Base-by-base conservation (phyloP, 768 basidiomycete species). In the Asterophora parasitica region DNA sequence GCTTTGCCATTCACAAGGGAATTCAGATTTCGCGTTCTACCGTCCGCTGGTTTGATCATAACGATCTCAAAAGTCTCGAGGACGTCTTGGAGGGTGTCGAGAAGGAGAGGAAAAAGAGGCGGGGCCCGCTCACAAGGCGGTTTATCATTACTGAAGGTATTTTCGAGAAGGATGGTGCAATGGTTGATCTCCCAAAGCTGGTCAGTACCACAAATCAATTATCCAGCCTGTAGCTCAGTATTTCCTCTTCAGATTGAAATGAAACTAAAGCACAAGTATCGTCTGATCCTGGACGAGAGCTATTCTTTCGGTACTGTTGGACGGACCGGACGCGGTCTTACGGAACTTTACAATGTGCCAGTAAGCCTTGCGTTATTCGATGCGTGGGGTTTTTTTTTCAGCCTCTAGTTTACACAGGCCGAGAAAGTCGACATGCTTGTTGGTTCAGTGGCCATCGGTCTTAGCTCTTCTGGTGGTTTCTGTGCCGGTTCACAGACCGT, bases 71-170 rank as follows among this genome's bases (percentile, higher is more conserved):
- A 58, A 90, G 86, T 55, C 77, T 99, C 27, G 95, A 97, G 67
- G 84, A 91, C 13, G 88, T 93, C 7, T 72, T 99, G 46, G 74
- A 89, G 52, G 72, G 73, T 48, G 77, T 95, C 2, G 90, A 89
- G 57, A 94, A 90, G 72, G 95, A 98, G 58, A 73, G 87, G 52
- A 85, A 85, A 68, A 90, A 92, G 69, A 83, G 88, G 46, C 79
- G 81, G 38, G 75, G 75, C 1, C 88, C 88, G 1, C 70, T 97
- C 58, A 96, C 92, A 1, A 76, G 94, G 49, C 77, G 90, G 23
- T 99, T 98, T 64, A 98, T 98, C 61, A 80, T 99, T 43, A 93
- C 95, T 0, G 96, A 98, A 61, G 96, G 96, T 33, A 85, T 99
- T 37, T 98, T 96, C 59, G 92, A 97, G 66, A 88, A 85, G 60